Evolutionary conservation across 306 rosid genomes (phyloP).

Genomic region (Pueraria montana): DNA sequence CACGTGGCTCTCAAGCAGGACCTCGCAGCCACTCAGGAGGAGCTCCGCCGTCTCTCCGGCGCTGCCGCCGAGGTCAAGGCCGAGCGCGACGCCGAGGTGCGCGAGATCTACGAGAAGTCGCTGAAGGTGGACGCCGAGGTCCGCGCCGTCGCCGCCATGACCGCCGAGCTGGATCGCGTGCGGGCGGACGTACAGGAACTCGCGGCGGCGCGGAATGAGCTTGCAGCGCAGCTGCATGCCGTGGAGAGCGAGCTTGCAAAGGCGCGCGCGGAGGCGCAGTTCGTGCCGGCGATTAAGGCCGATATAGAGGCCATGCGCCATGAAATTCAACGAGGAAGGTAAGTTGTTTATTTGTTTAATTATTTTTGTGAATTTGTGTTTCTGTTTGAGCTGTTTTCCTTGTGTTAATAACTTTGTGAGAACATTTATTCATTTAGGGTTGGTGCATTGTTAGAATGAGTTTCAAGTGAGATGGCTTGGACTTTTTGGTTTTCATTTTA

Average conservation of each 20-base stretch:
- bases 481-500: background rate
- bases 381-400: background rate
- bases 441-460: slow-evolving; percentile 11
- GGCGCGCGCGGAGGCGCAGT: slow-evolving; percentile 59
- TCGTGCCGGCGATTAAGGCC: slow-evolving; percentile 55
- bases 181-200: slow-evolving; percentile 63
- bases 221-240: slow-evolving; percentile 57
- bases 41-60: slow-evolving; percentile 66
- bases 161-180: slow-evolving; percentile 67
- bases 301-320: slow-evolving; percentile 67
- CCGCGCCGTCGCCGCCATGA: slow-evolving; percentile 69
- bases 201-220: slow-evolving; percentile 57
- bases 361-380: background rate
- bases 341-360: background rate
- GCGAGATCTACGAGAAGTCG: slow-evolving; percentile 79
- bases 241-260: slow-evolving; percentile 57
- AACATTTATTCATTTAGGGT: background rate
- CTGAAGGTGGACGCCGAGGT: slow-evolving; percentile 76
- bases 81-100: slow-evolving; percentile 75
- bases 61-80: slow-evolving; percentile 65
- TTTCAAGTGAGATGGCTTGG: background rate
- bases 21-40: slow-evolving; percentile 67
- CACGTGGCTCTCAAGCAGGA: slow-evolving; percentile 94
- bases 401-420: slow-evolving; percentile 10
- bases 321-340: slow-evolving; percentile 93